A percentile compares a stretch with the other conserved stretches of the same genome.
Conservation (phyloP, 1,284 basidiomycete genomes). For the Ceratobasidium sp. region DNA sequence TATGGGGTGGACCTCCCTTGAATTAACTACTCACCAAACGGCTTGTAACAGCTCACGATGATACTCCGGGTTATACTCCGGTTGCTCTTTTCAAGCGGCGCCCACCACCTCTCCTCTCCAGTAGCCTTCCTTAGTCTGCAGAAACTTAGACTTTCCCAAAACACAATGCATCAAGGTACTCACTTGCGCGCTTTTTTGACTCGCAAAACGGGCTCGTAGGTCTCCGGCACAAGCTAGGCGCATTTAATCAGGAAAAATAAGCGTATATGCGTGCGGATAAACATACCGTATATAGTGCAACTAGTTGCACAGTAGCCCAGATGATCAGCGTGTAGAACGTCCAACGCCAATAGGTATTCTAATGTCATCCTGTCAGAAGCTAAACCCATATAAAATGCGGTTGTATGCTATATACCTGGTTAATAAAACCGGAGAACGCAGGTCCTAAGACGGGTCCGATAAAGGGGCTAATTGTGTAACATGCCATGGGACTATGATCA, state of each 20-base stretch:
- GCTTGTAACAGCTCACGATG: slow-evolving; percentile 68
- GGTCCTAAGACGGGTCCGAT: slow-evolving; percentile 58
- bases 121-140: slow-evolving; percentile 63
- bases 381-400: slow-evolving; percentile 39
- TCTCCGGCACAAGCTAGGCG: slow-evolving; percentile 74
- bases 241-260: neutral
- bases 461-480: slow-evolving; percentile 59
- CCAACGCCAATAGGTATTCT: slow-evolving; percentile 61
- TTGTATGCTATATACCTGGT: slow-evolving; percentile 44
- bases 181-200: slow-evolving; percentile 65
- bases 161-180: slow-evolving; percentile 47
- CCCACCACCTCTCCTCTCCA: slow-evolving; percentile 66
- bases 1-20: slow-evolving; percentile 8
- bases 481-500: slow-evolving; percentile 58
- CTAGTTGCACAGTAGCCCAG: slow-evolving; percentile 47
- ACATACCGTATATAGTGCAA: slow-evolving; percentile 44
- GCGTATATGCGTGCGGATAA: neutral
- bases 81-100: slow-evolving; percentile 66
- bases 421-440: slow-evolving; percentile 48
- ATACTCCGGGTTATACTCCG: slow-evolving; percentile 64
- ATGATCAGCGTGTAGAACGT: slow-evolving; percentile 61
- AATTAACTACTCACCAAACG: slow-evolving; percentile 71
- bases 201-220: slow-evolving; percentile 74
- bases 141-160: neutral
- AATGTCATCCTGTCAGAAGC: slow-evolving; percentile 51